Evolutionary conservation across 805 yeast genomes (phyloP).

Genomic region (Zygosaccharomyces rouxii): DNA sequence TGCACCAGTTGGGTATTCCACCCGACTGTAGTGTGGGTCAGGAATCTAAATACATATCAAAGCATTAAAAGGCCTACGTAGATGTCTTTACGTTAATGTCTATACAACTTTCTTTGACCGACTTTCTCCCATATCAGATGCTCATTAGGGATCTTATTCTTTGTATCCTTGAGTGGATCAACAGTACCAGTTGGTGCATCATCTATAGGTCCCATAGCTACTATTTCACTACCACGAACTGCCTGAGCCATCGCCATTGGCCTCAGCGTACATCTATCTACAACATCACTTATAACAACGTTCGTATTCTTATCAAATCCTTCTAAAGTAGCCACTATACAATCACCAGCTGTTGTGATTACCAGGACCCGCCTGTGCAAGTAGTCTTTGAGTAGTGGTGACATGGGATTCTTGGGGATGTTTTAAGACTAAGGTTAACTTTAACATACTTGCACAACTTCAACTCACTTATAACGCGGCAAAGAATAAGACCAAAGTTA

Average conservation of each 20-base stretch:
- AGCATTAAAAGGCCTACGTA: slow-evolving; percentile 5
- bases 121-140: slow-evolving; percentile 31
- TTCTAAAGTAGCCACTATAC: slow-evolving; percentile 44
- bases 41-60: slow-evolving; percentile 28
- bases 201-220: slow-evolving; percentile 29
- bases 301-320: slow-evolving; percentile 68
- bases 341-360: slow-evolving; percentile 54
- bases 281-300: slow-evolving; percentile 47
- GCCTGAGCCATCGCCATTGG: slow-evolving; percentile 18
- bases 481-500: not conserved
- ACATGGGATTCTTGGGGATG: slow-evolving; percentile 19
- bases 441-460: not conserved
- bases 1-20: slow-evolving; percentile 67
- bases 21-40: slow-evolving; percentile 38
- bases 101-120: slow-evolving; percentile 13
- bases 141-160: slow-evolving; percentile 24
- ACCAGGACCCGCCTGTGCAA: slow-evolving; percentile 47
- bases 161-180: slow-evolving; percentile 28
- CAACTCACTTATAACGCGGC: not conserved
- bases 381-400: slow-evolving; percentile 32
- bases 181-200: slow-evolving; percentile 4
- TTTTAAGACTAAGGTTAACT: not conserved
- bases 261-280: slow-evolving; percentile 44
- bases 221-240: slow-evolving; percentile 34
- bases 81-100: not conserved